Evolutionary conservation across 2,329 filamentous ascomycete species (phyloP), one percentile per base, ranked within the genome.

Genomic region (Aspergillus sp.): DNA sequence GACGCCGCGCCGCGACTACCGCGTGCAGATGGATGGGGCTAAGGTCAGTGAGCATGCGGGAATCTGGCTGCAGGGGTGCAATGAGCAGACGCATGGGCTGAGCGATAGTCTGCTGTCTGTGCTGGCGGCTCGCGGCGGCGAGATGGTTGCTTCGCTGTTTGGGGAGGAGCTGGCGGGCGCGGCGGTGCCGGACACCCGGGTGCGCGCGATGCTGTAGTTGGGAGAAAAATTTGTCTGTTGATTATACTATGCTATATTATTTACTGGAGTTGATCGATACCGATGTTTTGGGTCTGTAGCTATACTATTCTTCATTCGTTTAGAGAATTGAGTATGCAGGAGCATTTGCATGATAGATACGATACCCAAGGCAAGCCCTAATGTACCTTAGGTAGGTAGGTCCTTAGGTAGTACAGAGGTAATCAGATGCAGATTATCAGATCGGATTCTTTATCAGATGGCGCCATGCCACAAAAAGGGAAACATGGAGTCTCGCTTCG

Each of bases 51-150:
- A 79, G 0, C 83, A 86, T 42, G 87, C 90, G 13, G 92, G 92
- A 3, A 79, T 97, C 53, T 97, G 89, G 87, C 78, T 97, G 62
- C 94, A 97, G 71, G 93, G 93, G 30, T 96, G 92, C 76, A 95
- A 91, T 69, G 92, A 97, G 77, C 84, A 81, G 56, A 95, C 91
- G 32, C 93, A 97, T 71, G 93, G 93, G 54, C 74, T 95, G 73
- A 90, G 89, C 68, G 89, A 95, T 71, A 90, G 87, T 44, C 80
- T 95, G 48, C 79, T 95, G 48, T 93, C 89, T 2, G 87, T 94
- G 56, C 76, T 94, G 56, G 84, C 88, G 6, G 84, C 86, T 22
- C 78, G 90, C 50, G 87, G 88, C 32, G 89, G 88, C 22, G 88
- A 94, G 73, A 84, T 94, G 67, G 87, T 93, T 16, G 73, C 85